Conservation (phyloP, 371 early-diverging fungal species). For the Apophysomyces ossiformis region DNA sequence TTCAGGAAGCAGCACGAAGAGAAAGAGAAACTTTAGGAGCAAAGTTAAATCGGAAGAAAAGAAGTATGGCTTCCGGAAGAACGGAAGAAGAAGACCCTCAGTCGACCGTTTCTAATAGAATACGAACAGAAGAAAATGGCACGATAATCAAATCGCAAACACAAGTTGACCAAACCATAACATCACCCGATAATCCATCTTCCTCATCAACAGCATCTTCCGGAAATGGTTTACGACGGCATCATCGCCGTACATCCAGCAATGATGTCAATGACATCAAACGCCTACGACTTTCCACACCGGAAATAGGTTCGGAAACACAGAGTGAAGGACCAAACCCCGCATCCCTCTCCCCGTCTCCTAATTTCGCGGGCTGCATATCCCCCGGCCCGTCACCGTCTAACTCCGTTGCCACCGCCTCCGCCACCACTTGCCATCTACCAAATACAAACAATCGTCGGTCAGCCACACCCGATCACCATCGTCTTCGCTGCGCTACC, state of each 20-base stretch:
- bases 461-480: constrained; percentile 42
- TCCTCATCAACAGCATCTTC: background rate
- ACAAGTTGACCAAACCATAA: background rate
- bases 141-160: constrained; percentile 25
- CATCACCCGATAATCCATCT: background rate
- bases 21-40: constrained; percentile 50
- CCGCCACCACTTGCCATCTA: constrained; percentile 11
- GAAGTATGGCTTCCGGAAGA: constrained; percentile 8
- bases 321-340: constrained; percentile 16
- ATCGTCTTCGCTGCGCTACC: constrained; percentile 25
- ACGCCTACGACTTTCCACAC: constrained; percentile 37
- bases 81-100: background rate
- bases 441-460: constrained; percentile 24
- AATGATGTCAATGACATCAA: constrained; percentile 55
- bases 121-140: background rate
- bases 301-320: constrained; percentile 31
- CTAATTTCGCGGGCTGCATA: constrained; percentile 20
- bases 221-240: constrained; percentile 28
- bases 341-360: constrained; percentile 16
- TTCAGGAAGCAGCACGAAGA: constrained; percentile 69
- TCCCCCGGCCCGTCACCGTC: constrained; percentile 20
- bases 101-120: background rate
- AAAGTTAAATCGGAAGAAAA: constrained; percentile 37
- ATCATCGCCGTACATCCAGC: constrained; percentile 56
- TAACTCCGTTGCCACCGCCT: constrained; percentile 25